phyloP scores from a whole-genome alignment of 345 rosid species.

The Eucalyptus polyanthemos region DNA sequence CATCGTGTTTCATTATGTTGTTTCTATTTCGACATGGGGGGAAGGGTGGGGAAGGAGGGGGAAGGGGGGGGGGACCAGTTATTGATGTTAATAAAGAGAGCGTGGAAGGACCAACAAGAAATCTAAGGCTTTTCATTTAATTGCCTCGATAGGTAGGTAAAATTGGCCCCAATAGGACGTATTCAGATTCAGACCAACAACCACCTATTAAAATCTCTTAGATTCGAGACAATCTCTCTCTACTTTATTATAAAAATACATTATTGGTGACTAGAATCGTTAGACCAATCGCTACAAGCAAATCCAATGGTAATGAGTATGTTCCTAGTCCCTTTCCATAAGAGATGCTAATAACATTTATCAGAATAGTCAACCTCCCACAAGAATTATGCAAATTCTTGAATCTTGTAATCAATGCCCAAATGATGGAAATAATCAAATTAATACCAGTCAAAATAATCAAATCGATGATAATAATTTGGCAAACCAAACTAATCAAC shows the following conservation, averaged over 20 bases:
- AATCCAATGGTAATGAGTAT: no score
- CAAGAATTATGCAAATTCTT: background rate
- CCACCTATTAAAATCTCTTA: background rate
- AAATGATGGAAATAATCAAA: background rate
- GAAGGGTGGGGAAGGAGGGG: no score
- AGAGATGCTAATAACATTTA: no score
- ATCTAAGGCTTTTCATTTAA: background rate
- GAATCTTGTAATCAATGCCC: background rate
- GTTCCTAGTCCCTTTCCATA: no score
- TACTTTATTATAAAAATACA: background rate
- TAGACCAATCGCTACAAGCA: no score
- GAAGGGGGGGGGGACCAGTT: background rate
- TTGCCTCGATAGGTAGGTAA: background rate
- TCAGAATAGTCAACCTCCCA: background rate
- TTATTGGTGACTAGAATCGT: no score
- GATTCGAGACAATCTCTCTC: no score
- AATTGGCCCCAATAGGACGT: background rate
- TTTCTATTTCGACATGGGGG: background rate
- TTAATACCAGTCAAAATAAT: no score
- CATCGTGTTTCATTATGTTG: background rate
- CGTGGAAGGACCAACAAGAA: background rate
- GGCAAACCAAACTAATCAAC: background rate
- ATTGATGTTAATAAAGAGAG: background rate
- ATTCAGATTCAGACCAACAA: background rate
- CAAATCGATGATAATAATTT: no score